Conservation (phyloP, 495 filamentous ascomycete genomes). For the Penicilliopsis zonata region DNA sequence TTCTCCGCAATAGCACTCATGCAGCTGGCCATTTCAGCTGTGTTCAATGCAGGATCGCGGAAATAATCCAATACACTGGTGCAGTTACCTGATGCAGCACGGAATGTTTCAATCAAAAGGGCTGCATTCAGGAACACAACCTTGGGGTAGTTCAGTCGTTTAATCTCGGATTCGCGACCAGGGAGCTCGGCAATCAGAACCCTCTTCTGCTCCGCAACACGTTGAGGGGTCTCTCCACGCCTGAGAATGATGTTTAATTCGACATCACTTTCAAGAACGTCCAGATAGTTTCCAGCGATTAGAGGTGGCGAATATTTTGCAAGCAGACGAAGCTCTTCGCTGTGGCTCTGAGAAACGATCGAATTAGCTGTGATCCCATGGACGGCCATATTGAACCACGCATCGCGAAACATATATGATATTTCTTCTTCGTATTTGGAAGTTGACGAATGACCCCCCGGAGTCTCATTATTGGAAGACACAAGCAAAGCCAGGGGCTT, state of each 20-base stretch:
- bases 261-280: conserved; percentile 86
- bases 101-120: conserved; percentile 70
- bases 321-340: conserved; percentile 64
- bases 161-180: conserved; percentile 61
- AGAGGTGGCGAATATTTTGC: conserved; percentile 77
- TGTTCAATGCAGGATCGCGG: conserved; percentile 73
- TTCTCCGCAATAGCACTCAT: conserved; percentile 74
- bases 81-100: conserved; percentile 74
- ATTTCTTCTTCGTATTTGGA: conserved; percentile 49
- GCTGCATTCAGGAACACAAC: conserved; percentile 85
- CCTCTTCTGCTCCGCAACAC: conserved; percentile 68
- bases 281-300: conserved; percentile 70
- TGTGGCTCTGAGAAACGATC: conserved; percentile 49
- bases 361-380: conserved; percentile 78
- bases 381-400: conserved; percentile 94
- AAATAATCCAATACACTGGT: conserved; percentile 84
- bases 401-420: conserved; percentile 65
- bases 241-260: conserved; percentile 87
- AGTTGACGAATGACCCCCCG: conserved; percentile 12
- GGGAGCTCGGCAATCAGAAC: conserved; percentile 60
- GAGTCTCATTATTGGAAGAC: conserved; percentile 37
- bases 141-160: conserved; percentile 68
- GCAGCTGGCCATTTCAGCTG: conserved; percentile 64
- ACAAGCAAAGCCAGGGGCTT: conserved; percentile 69
- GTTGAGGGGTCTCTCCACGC: conserved; percentile 65